Evolutionary conservation across 257 asterid genomes (phyloP).

Genomic region (Solanum habrochaites): DNA sequence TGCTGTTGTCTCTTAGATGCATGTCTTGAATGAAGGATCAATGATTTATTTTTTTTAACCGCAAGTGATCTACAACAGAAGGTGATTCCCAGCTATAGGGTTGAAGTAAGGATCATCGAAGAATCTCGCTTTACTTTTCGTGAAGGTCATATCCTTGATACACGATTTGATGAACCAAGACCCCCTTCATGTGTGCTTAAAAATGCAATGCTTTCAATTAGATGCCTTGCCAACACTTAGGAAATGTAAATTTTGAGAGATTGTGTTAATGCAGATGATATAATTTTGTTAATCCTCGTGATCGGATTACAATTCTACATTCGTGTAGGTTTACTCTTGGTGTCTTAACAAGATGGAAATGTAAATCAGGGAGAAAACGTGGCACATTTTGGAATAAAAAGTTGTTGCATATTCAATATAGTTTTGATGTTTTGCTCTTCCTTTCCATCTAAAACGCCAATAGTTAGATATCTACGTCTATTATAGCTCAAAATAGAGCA

Average conservation of each 20-base stretch:
- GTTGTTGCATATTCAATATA: neutral
- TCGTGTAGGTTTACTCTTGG: neutral
- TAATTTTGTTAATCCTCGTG: neutral
- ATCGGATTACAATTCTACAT: neutral
- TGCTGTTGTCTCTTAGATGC: neutral
- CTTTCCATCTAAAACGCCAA: neutral
- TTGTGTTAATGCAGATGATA: neutral
- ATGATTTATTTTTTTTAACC: neutral
- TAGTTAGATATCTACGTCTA: no score
- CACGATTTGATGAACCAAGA: neutral
- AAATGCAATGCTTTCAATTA: neutral
- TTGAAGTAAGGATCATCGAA: neutral
- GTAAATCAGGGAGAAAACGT: neutral
- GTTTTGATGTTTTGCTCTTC: neutral
- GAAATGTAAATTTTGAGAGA: neutral
- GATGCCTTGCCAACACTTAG: neutral
- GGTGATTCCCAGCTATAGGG: neutral
- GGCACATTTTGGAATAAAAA: neutral
- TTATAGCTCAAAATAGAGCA: neutral
- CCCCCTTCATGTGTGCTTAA: neutral
- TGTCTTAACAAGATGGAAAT: neutral
- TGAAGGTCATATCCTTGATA: neutral
- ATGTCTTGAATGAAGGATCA: neutral
- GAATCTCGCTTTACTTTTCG: neutral
- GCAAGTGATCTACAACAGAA: neutral